Evolutionary conservation across 148 eudicot species (phyloP).

Genomic region (Rhododendron williamsianum): DNA sequence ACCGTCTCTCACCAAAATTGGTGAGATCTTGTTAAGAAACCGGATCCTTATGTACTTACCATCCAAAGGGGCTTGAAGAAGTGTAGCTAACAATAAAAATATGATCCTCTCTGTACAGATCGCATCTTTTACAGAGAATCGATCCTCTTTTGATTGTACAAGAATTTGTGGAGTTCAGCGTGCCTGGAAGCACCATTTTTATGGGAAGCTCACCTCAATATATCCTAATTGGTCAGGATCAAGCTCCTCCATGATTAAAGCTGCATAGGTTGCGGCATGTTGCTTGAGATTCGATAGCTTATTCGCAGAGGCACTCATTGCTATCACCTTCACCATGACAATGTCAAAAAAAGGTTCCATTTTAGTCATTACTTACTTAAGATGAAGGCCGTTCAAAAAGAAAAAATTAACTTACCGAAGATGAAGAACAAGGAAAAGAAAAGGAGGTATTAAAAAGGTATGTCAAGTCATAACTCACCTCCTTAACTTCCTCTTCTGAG

Average conservation of each 20-base stretch:
- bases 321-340: conserved; percentile 51
- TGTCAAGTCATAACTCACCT: conserved; percentile 33
- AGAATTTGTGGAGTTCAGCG: neutral
- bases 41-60: neutral
- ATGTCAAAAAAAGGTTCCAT: neutral
- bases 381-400: neutral
- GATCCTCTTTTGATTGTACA: neutral
- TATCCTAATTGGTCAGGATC: conserved; percentile 84
- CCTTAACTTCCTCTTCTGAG: conserved; percentile 86
- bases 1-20: neutral
- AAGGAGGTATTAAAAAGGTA: neutral
- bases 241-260: conserved; percentile 94
- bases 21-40: neutral
- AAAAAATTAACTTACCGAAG: neutral
- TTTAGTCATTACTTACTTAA: neutral
- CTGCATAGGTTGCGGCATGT: conserved; percentile 70
- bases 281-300: conserved; percentile 75
- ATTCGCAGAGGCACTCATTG: conserved; percentile 92
- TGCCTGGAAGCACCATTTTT: neutral
- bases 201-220: conserved; percentile 54
- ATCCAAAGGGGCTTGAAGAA: neutral
- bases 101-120: neutral
- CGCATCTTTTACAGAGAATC: neutral
- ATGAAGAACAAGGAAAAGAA: neutral
- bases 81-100: neutral